phyloP scores from a whole-genome alignment of 1,284 basidiomycete genomes.

The Taiwanofungus camphoratus region DNA sequence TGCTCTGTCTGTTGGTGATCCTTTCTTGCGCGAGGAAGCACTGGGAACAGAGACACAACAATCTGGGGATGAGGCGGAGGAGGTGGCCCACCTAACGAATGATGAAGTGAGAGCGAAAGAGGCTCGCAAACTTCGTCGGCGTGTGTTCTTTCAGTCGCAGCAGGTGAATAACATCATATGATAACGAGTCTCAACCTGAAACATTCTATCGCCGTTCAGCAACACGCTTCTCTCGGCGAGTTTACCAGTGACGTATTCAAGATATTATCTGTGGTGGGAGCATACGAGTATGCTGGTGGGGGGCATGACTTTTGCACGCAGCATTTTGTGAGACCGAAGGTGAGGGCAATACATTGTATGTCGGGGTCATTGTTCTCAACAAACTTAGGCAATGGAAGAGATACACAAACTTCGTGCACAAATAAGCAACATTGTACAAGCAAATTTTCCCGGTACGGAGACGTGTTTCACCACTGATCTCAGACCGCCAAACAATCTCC shows the following conservation, averaged over 20 bases:
- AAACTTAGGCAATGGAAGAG: constrained; percentile 90
- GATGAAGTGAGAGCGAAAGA: constrained; percentile 66
- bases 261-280: constrained; percentile 87
- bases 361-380: background rate
- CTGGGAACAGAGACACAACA: constrained; percentile 41
- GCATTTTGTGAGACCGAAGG: constrained; percentile 92
- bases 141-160: constrained; percentile 77
- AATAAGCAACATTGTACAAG: constrained; percentile 76
- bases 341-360: constrained; percentile 27
- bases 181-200: no score
- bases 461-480: constrained; percentile 57
- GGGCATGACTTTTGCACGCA: constrained; percentile 77
- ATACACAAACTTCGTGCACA: constrained; percentile 96
- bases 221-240: constrained; percentile 77
- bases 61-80: constrained; percentile 37
- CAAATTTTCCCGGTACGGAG: constrained; percentile 60
- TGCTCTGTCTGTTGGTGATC: constrained; percentile 91
- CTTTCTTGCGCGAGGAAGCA: constrained; percentile 84
- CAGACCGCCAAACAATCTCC: constrained; percentile 66
- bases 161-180: constrained; percentile 42
- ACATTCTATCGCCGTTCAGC: constrained; percentile 33
- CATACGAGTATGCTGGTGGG: constrained; percentile 89
- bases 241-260: constrained; percentile 89
- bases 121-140: constrained; percentile 54
- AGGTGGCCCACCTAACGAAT: constrained; percentile 49